Conservation (phyloP, 495 filamentous ascomycete species). For the Penicillium turbatum region DNA sequence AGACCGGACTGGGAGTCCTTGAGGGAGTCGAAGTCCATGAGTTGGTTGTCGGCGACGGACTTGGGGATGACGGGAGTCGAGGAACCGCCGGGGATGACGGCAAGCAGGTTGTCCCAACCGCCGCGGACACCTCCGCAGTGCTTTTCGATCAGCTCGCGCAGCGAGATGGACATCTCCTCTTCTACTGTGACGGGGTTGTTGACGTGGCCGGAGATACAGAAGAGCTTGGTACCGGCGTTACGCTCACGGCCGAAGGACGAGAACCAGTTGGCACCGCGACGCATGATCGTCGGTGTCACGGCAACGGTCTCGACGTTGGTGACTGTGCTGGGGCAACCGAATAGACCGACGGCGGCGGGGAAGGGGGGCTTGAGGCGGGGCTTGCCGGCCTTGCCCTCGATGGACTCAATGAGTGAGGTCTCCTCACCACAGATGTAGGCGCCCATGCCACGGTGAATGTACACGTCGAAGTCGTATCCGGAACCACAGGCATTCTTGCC, state of each 20-base stretch:
- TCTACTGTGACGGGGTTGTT: slow-evolving; percentile 98
- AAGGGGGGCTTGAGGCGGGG: slow-evolving; percentile 97
- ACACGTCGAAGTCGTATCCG: slow-evolving; percentile 97
- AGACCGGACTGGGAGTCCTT: slow-evolving; percentile 97
- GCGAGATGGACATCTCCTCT: slow-evolving; percentile 96
- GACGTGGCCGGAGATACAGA: slow-evolving; percentile 97
- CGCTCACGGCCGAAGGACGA: slow-evolving; percentile 87
- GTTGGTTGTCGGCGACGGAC: slow-evolving; percentile 79
- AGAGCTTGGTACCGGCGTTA: slow-evolving; percentile 95
- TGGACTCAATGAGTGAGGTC: slow-evolving; percentile 93
- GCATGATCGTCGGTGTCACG: slow-evolving; percentile 92
- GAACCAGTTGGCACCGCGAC: slow-evolving; percentile 90
- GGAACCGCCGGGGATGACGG: slow-evolving; percentile 92
- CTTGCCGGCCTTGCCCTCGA: slow-evolving; percentile 98
- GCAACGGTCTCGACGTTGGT: slow-evolving; percentile 97
- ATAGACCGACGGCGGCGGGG: slow-evolving; percentile 93
- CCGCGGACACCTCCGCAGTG: slow-evolving; percentile 96
- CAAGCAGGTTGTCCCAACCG: slow-evolving; percentile 95
- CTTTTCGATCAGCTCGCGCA: slow-evolving; percentile 92
- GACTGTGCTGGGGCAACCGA: slow-evolving; percentile 95
- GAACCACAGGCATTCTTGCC: slow-evolving; percentile 96
- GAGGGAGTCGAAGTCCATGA: slow-evolving; percentile 98
- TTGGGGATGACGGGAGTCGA: slow-evolving; percentile 94
- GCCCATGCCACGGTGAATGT: slow-evolving; percentile 92
- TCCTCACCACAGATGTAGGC: slow-evolving; percentile 98